Evolutionary conservation across 106 monocot genomes (phyloP).

Genomic region (Apostasia shenzhenica): DNA sequence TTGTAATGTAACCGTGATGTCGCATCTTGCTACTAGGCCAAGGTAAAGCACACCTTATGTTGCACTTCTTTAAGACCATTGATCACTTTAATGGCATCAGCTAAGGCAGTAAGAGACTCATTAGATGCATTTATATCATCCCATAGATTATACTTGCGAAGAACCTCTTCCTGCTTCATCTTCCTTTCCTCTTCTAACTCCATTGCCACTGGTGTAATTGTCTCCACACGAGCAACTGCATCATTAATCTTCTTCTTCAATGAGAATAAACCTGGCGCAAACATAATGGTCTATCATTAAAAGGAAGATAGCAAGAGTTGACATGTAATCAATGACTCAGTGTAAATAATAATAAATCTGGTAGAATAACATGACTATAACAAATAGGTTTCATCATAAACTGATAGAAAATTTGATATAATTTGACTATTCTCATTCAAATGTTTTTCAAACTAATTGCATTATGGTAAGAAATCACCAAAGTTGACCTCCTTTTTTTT

Average conservation of each 20-base stretch:
- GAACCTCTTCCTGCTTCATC: slow-evolving; percentile 48
- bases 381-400: too few relatives aligned
- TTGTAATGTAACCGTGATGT: slow-evolving; percentile 1
- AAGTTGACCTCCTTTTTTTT: too few relatives aligned
- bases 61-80: slow-evolving; percentile 67
- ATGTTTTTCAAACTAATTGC: neutral
- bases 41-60: slow-evolving; percentile 86
- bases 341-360: neutral
- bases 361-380: neutral
- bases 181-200: slow-evolving; percentile 59
- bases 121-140: slow-evolving; percentile 43
- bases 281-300: neutral
- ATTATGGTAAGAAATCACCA: too few relatives aligned
- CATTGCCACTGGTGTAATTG: slow-evolving; percentile 43
- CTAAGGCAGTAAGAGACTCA: slow-evolving; percentile 51
- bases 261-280: slow-evolving; percentile 55
- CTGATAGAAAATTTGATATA: neutral
- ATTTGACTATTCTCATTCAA: neutral
- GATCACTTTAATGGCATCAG: slow-evolving; percentile 48
- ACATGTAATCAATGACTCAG: neutral
- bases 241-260: slow-evolving; percentile 79
- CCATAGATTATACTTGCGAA: slow-evolving; percentile 51
- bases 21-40: slow-evolving; percentile 29
- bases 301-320: neutral
- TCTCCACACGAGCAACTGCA: slow-evolving; percentile 48